Base-by-base conservation (phyloP, 768 basidiomycete species). In the Tulasnella calospora region DNA sequence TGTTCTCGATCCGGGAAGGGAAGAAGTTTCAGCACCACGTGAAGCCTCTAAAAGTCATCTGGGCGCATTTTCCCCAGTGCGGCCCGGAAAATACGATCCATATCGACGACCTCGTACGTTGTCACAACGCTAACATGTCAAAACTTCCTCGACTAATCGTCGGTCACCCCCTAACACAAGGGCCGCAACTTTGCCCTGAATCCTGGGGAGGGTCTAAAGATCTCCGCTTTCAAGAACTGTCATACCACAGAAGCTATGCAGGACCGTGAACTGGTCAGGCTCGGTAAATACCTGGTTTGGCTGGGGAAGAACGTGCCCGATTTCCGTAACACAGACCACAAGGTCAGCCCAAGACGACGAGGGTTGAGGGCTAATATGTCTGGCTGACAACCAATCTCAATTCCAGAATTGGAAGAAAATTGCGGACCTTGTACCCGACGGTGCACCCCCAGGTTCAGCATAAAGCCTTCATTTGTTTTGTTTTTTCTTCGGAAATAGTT, bases 141-240 rank as follows among this genome's bases (percentile, higher is more conserved):
- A 79, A n/a, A 67, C 67, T 35, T 47, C 12, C 38, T 71, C 44
- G 74, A 70, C 73, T 69, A 47, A 78, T 55, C 78, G 76, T 30
- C n/a, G 57, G 74, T 55, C 74, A 23, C 36, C 71, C 74, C 21
- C 81, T 46, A 27, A 30, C 71, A 36, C 7, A 44, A 92, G 89
- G 89, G 91, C 78, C 89, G 94, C 21, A 96, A 95, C 82, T 96
- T 96, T 84, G 95, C 94, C 4, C 86, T 96, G 79, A 96, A 97
- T 82, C 93, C 94, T 0, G 87, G 86, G 67, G 90, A 94, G 84
- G 95, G 94, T 7, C 86, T 96, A 51, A 94, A 93, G 84, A 94
- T 96, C 36, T 88, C 89, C 35, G 89, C 95, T 0, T 96, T 93
- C 86, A 93, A 91, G 83, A 88, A 90, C 80, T 92, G 92, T 1